phyloP scores from a whole-genome alignment of 2,329 filamentous ascomycete genomes.

The Penicillium sp. region DNA sequence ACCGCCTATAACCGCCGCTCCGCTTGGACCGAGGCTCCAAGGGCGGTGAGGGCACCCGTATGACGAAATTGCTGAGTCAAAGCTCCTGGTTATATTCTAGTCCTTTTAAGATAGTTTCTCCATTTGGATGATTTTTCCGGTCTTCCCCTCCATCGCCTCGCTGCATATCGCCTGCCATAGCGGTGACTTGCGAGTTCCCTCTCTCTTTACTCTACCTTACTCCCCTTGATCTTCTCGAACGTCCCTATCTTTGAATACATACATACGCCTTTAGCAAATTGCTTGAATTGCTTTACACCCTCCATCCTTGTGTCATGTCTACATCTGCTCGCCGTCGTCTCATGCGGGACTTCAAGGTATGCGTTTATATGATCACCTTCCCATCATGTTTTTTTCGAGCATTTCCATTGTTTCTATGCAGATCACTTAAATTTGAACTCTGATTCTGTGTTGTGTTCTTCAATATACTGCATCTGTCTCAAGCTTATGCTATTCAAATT shows the following conservation, averaged over 20 bases:
- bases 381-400: neutral
- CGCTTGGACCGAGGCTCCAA: constrained; percentile 29
- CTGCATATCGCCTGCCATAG: constrained; percentile 3
- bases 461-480: neutral
- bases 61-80: constrained; percentile 16
- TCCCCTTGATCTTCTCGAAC: neutral
- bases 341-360: constrained; percentile 99
- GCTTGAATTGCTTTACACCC: neutral
- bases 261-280: neutral
- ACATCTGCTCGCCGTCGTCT: constrained; percentile 91
- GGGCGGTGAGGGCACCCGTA: neutral
- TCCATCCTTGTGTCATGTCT: constrained; percentile 60
- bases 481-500: neutral
- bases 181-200: neutral
- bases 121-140: constrained; percentile 19
- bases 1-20: constrained; percentile 25
- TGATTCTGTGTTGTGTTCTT: neutral
- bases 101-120: constrained; percentile 14
- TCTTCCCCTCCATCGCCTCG: constrained; percentile 18
- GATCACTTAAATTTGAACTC: neutral
- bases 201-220: neutral
- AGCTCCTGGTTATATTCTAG: neutral
- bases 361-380: constrained; percentile 24
- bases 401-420: neutral
- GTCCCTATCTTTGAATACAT: neutral